Evolutionary conservation across 2,329 filamentous ascomycete genomes (phyloP).

Genomic region (Tolypocladium tundrense): DNA sequence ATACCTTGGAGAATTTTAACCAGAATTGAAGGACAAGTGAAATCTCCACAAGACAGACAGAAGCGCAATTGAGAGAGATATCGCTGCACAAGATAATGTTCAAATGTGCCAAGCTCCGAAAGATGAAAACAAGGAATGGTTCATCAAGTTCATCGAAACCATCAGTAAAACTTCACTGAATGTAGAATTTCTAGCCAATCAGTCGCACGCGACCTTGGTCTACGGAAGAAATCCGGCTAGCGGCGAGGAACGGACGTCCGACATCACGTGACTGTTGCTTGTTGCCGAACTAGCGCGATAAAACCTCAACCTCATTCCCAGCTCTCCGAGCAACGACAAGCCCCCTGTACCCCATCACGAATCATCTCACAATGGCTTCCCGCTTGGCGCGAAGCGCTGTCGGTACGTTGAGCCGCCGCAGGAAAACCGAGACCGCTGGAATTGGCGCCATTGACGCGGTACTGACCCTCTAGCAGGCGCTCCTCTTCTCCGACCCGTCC

Average conservation of each 20-base stretch:
- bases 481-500: conserved; percentile 75
- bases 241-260: conserved; percentile 2
- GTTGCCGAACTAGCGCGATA: conserved; percentile 34
- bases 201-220: neutral
- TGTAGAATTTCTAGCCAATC: conserved; percentile 3
- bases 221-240: conserved; percentile 13
- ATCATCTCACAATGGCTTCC: conserved; percentile 82
- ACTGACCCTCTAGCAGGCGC: conserved; percentile 52
- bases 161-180: conserved; percentile 3
- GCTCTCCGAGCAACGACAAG: conserved; percentile 34
- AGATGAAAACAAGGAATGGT: neutral
- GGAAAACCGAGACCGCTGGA: conserved; percentile 9
- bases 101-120: neutral
- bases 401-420: conserved; percentile 52
- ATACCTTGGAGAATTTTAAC: neutral
- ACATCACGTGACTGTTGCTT: conserved; percentile 25
- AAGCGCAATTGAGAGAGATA: too few species aligned
- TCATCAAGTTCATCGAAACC: neutral
- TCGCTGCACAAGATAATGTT: neutral
- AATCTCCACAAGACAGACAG: neutral
- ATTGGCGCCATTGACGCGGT: conserved; percentile 15
- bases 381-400: conserved; percentile 91
- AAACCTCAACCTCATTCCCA: conserved; percentile 40
- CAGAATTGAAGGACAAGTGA: neutral
- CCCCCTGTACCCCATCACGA: conserved; percentile 40